Base-by-base conservation (phyloP, 768 basidiomycete genomes). In the Phaeolepiota aurea region DNA sequence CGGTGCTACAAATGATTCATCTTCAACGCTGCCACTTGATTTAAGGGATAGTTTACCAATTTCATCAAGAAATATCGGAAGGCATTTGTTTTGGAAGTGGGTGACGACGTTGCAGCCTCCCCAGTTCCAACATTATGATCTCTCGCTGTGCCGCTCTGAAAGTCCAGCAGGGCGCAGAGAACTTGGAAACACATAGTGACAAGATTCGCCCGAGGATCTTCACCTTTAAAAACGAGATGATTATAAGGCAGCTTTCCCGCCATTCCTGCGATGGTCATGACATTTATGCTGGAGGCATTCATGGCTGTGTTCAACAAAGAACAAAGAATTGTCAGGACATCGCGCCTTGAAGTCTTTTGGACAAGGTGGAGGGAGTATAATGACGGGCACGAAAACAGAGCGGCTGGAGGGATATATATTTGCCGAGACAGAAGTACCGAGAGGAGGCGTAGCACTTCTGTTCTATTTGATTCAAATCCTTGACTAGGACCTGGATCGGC, bases 11-110 rank as follows among this genome's bases (percentile, higher is more conserved):
- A 23, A 21, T 18, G 22, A 46, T 38, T 41, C n/a, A n/a, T n/a
- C n/a, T n/a, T n/a, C n/a, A n/a, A n/a, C n/a, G n/a, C n/a, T n/a
- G n/a, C n/a, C n/a, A n/a, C n/a, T n/a, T n/a, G n/a, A n/a, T n/a
- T n/a, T n/a, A n/a, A n/a, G n/a, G 34, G 38, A 44, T 20, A 39
- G 28, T 34, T 62, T 48, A 83, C 90, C 55, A 98, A 59, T 59
- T 96, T 96, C 47, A 89, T 82, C 38, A 96, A 60, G 58, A 93
- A 97, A 59, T 90, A 91, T 37, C 88, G 72, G 59, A 96, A 99
- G 2, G 89, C 78, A 54, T 99, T 98, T 12, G 86, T 82, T 50
- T 74, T 73, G 9, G 73, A 60, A 1, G 77, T 78, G 1, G 86
- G 82, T 1, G 65, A 54, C 11, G 61, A 59, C 14, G 48, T 51